Evolutionary conservation across 306 rosid species (phyloP).

Genomic region (Vigna nakashimae): DNA sequence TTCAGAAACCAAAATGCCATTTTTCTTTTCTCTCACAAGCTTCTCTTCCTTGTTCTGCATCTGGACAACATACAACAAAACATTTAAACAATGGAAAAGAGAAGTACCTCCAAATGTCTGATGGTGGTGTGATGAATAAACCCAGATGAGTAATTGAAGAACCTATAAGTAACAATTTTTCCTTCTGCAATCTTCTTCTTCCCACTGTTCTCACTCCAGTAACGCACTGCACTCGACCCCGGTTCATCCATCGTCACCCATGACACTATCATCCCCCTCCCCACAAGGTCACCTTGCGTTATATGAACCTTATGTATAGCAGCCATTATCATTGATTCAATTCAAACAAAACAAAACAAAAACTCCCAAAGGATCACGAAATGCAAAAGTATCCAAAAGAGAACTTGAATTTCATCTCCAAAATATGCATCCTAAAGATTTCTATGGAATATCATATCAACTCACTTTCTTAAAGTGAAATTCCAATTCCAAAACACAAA

Average conservation of each 20-base stretch:
- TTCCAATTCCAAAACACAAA: neutral
- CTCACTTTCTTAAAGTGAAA: neutral
- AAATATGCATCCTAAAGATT: neutral
- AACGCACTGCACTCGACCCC: conserved; percentile 63
- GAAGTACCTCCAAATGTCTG: conserved; percentile 63
- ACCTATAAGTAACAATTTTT: conserved; percentile 57
- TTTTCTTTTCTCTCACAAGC: conserved; percentile 6
- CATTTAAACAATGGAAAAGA: neutral
- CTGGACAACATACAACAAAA: neutral
- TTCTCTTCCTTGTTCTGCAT: neutral
- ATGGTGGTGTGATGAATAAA: conserved; percentile 82
- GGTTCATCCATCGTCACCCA: conserved; percentile 81
- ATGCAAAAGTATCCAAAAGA: too few relatives aligned
- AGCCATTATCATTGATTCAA: conserved; percentile 16
- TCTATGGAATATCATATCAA: too few relatives aligned
- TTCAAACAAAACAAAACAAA: conserved; percentile 12
- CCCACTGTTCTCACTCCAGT: conserved; percentile 67
- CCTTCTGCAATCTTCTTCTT: conserved; percentile 53
- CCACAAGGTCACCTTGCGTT: conserved; percentile 85
- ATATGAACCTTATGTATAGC: conserved; percentile 76
- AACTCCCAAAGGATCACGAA: neutral
- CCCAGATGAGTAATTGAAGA: conserved; percentile 80
- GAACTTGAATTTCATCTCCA: neutral
- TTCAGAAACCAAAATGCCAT: conserved; percentile 31
- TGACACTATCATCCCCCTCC: conserved; percentile 79